phyloP scores from a whole-genome alignment of 306 rosid genomes.

The Cucurbita maxima region DNA sequence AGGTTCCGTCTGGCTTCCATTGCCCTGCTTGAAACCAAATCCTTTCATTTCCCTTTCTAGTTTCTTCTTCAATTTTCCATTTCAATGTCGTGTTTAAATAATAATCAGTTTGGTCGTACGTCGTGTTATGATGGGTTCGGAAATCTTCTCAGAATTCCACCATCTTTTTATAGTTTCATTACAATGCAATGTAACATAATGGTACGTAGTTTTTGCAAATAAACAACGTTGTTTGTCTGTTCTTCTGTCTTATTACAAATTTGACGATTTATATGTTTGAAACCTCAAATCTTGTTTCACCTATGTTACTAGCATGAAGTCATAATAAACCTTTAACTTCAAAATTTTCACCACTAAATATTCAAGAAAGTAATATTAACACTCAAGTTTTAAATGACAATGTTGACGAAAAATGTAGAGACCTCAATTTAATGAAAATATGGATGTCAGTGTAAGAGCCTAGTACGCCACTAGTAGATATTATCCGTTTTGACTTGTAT shows the following conservation, averaged over 20 bases:
- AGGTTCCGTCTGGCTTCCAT: conserved; percentile 5
- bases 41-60: background rate
- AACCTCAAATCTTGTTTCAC: no score
- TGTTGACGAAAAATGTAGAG: no score
- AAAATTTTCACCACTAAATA: no score
- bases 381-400: no score
- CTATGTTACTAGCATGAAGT: no score
- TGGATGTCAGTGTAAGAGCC: no score
- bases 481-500: no score
- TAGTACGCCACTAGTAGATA: no score
- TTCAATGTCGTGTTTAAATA: background rate
- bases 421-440: no score
- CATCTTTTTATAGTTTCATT: background rate
- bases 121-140: background rate
- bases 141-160: conserved; percentile 1
- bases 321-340: no score
- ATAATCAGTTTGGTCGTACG: background rate
- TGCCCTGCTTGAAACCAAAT: background rate
- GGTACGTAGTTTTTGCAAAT: background rate
- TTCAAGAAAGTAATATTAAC: no score
- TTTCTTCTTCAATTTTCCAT: background rate
- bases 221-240: background rate
- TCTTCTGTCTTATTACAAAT: background rate
- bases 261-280: background rate
- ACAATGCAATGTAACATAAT: background rate